phyloP scores from a whole-genome alignment of 2,329 filamentous ascomycete species.

The Diaporthe vexans region DNA sequence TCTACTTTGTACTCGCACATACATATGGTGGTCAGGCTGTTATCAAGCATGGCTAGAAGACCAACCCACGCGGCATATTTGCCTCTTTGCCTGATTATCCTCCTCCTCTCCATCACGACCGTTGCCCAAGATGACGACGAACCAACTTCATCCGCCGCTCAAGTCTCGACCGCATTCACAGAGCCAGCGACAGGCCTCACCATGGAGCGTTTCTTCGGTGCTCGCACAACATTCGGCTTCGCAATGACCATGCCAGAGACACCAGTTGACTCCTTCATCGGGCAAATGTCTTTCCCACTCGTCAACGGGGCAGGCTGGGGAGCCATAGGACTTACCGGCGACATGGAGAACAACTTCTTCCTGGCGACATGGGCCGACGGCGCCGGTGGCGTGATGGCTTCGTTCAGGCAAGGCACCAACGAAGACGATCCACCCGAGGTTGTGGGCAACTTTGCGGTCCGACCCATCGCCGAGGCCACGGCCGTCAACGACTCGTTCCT shows the following conservation, averaged over 20 bases:
- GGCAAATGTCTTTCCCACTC: slow-evolving; percentile 59
- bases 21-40: too few relatives aligned
- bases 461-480: slow-evolving; percentile 17
- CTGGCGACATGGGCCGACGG: slow-evolving; percentile 60
- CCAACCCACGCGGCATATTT: background rate
- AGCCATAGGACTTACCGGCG: slow-evolving; percentile 51
- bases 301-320: slow-evolving; percentile 53
- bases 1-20: too few relatives aligned
- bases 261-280: slow-evolving; percentile 59
- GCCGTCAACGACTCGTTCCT: slow-evolving; percentile 8
- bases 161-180: slow-evolving; percentile 45
- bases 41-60: background rate
- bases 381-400: slow-evolving; percentile 54
- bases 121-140: slow-evolving; percentile 4
- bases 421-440: slow-evolving; percentile 61
- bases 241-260: slow-evolving; percentile 59
- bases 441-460: slow-evolving; percentile 55
- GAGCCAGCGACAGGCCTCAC: slow-evolving; percentile 52
- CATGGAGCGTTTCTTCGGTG: slow-evolving; percentile 57
- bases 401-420: slow-evolving; percentile 58
- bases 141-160: background rate
- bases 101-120: background rate
- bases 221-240: slow-evolving; percentile 55
- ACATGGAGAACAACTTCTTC: slow-evolving; percentile 61
- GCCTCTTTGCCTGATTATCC: background rate